phyloP scores from a whole-genome alignment of 345 rosid species.

The Pistacia integerrima region DNA sequence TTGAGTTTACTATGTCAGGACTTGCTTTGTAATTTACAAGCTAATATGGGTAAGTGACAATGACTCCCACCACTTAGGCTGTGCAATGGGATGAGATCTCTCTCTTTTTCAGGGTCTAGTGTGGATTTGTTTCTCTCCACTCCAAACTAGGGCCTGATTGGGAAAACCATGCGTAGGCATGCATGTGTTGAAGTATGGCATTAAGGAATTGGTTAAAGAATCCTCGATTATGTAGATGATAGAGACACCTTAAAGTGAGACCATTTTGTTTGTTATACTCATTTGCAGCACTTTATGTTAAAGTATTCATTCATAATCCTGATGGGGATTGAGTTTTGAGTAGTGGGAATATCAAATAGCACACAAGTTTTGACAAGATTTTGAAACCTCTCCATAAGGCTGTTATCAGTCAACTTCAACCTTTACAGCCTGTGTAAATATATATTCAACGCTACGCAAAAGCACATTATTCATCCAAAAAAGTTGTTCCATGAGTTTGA shows the following conservation, averaged over 20 bases:
- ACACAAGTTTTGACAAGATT: not conserved
- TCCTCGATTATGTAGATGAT: not conserved
- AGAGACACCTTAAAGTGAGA: not conserved
- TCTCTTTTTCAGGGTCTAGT: too few species aligned
- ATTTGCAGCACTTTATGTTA: not conserved
- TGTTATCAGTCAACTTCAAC: slow-evolving; percentile 9
- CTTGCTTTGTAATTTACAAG: not conserved
- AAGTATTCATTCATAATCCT: not conserved
- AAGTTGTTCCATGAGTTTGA: not conserved
- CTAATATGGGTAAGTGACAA: not conserved
- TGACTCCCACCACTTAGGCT: not conserved
- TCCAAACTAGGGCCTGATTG: not conserved
- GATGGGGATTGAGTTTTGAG: not conserved
- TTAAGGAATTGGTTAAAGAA: not conserved
- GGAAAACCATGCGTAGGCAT: not conserved
- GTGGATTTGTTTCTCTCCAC: not conserved
- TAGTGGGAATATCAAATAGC: not conserved
- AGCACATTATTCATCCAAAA: not conserved
- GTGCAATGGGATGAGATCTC: not conserved
- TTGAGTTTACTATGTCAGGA: not conserved
- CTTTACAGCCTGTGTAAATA: slow-evolving; percentile 17
- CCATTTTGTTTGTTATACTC: slow-evolving; percentile 1
- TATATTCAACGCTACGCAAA: not conserved
- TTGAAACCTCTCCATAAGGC: not conserved
- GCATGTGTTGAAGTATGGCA: not conserved